phyloP scores from a whole-genome alignment of 257 asterid genomes.

The Scutellaria barbata region DNA sequence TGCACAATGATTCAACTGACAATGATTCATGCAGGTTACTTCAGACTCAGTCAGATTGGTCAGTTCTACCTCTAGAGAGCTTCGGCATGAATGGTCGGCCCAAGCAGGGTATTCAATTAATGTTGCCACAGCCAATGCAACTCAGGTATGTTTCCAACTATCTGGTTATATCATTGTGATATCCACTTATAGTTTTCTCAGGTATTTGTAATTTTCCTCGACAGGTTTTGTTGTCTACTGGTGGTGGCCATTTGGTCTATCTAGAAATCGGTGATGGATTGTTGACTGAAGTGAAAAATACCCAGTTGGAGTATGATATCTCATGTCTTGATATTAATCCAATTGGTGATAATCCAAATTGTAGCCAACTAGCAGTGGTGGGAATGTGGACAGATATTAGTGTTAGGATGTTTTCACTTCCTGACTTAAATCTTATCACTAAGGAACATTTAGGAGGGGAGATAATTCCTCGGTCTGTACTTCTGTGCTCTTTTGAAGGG shows the following conservation, averaged over 20 bases:
- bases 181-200: no score
- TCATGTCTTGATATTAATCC: conserved; percentile 98
- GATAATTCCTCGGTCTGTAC: conserved; percentile 98
- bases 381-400: conserved; percentile 99
- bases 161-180: no score
- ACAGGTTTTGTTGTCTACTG: conserved; percentile 95
- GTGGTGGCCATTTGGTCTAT: conserved; percentile 95
- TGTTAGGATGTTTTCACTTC: conserved; percentile 76
- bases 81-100: conserved; percentile 78
- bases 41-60: conserved; percentile 77
- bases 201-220: not conserved
- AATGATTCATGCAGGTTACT: conserved; percentile 63
- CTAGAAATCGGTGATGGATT: conserved; percentile 94
- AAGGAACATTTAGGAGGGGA: conserved; percentile 97
- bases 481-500: conserved; percentile 95
- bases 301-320: conserved; percentile 86
- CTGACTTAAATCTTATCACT: conserved; percentile 79
- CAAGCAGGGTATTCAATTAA: conserved; percentile 78
- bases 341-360: conserved; percentile 76
- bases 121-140: conserved; percentile 93
- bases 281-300: conserved; percentile 70
- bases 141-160: conserved; percentile 61
- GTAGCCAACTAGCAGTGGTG: conserved; percentile 89
- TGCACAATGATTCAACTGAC: conserved; percentile 29
- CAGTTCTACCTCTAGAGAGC: conserved; percentile 75